Evolutionary conservation across 2,329 filamentous ascomycete species (phyloP).

Genomic region (Cadophora gregata): DNA sequence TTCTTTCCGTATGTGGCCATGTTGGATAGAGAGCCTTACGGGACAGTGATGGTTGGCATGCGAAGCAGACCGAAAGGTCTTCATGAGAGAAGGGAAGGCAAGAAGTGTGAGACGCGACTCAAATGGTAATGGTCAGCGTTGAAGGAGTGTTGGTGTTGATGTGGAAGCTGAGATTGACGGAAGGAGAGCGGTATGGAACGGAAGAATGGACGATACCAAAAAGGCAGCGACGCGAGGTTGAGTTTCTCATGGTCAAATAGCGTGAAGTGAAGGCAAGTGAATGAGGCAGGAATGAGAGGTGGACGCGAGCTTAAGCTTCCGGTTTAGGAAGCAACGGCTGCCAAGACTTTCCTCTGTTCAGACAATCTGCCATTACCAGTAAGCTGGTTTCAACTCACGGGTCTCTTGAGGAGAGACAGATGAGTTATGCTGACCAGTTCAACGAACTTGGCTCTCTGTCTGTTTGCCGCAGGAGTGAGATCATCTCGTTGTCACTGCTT

Average conservation of each 20-base stretch:
- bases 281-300: conserved; percentile 14
- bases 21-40: not conserved
- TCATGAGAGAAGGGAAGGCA: not conserved
- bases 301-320: not conserved
- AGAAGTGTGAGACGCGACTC: not conserved
- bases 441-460: not conserved
- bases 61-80: not conserved
- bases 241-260: not conserved
- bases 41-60: not conserved
- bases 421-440: not conserved
- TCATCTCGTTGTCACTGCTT: not conserved
- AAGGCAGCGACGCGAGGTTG: not conserved
- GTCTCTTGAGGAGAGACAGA: not conserved
- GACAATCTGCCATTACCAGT: not conserved
- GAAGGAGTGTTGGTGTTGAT: not conserved
- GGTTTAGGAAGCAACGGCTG: not conserved
- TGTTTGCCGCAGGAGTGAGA: not conserved
- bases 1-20: conserved; percentile 38
- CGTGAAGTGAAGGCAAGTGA: not conserved
- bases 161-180: not conserved
- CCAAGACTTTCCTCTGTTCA: conserved; percentile 6
- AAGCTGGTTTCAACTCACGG: not conserved
- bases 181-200: not conserved
- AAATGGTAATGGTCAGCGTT: not conserved
- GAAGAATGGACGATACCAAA: not conserved